Evolutionary conservation across 164 flowering plant species (phyloP).

Genomic region (Vitis riparia): DNA sequence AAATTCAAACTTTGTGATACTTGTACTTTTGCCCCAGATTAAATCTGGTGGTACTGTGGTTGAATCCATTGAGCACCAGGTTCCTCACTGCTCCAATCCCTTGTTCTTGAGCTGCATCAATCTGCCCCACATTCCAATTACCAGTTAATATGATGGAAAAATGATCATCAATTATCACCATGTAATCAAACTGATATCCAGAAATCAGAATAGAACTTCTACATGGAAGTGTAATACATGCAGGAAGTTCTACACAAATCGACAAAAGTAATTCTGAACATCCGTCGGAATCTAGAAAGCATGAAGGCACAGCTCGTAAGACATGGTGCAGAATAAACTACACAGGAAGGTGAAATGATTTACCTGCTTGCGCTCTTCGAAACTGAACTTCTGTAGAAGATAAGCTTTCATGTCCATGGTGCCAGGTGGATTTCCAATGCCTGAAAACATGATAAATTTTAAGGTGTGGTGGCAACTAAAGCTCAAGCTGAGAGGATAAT

Average conservation of each 20-base stretch:
- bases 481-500: not conserved
- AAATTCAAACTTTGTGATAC: constrained; percentile 66
- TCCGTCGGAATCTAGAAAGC: not conserved
- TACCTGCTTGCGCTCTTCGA: constrained; percentile 78
- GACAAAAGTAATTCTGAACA: not conserved
- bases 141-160: not conserved
- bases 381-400: constrained; percentile 88
- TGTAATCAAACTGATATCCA: too few relatives aligned
- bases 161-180: not conserved
- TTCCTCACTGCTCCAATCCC: constrained; percentile 75
- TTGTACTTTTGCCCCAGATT: constrained; percentile 93
- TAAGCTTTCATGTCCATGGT: constrained; percentile 92
- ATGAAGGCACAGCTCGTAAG: not conserved
- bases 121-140: constrained; percentile 37
- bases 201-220: too few relatives aligned
- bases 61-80: constrained; percentile 65
- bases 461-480: not conserved
- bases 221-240: too few relatives aligned
- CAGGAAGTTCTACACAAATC: not conserved
- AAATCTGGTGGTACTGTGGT: constrained; percentile 54
- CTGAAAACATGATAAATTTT: constrained; percentile 33
- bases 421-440: constrained; percentile 95
- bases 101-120: constrained; percentile 78
- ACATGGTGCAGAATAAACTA: not conserved
- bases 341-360: not conserved